Percentiles rank a stretch among this genome's conserved stretches.
Conservation (phyloP, 2,329 filamentous ascomycete species). For the Curvularia eragrostidis region DNA sequence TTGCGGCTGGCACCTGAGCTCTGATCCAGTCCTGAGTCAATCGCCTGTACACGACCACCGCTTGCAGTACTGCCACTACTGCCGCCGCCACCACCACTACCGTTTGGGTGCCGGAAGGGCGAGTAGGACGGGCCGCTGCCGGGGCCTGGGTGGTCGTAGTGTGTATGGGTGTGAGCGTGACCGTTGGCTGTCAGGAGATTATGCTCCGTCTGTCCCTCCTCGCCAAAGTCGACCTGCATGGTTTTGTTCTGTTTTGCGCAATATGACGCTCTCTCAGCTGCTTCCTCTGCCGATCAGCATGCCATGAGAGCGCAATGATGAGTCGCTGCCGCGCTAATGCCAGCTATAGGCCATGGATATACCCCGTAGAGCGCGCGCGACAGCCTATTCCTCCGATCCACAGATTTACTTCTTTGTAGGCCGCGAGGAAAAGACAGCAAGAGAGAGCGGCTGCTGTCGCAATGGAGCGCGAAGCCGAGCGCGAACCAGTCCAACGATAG, state of each 20-base stretch:
- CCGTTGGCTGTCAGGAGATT: slow-evolving; percentile 38
- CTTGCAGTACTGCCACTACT: background rate
- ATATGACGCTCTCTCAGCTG: slow-evolving; percentile 32
- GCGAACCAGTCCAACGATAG: slow-evolving; percentile 31
- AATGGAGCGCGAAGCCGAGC: slow-evolving; percentile 26
- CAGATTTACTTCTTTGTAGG: background rate
- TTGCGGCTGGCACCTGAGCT: slow-evolving; percentile 44
- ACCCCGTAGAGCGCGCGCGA: slow-evolving; percentile 19
- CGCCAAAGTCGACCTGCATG: slow-evolving; percentile 51
- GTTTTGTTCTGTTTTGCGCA: slow-evolving; percentile 45
- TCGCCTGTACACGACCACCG: slow-evolving; percentile 36
- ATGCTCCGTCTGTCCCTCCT: slow-evolving; percentile 43
- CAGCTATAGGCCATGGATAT: slow-evolving; percentile 29
- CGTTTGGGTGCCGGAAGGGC: slow-evolving; percentile 43
- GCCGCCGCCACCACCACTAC: background rate
- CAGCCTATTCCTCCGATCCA: slow-evolving; percentile 6
- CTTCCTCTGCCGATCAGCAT: slow-evolving; percentile 36
- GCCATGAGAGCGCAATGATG: slow-evolving; percentile 37
- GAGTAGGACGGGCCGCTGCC: slow-evolving; percentile 40
- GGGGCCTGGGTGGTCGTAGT: slow-evolving; percentile 44
- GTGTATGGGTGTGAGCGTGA: slow-evolving; percentile 39
- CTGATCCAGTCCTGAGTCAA: slow-evolving; percentile 48
- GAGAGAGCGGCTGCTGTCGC: slow-evolving; percentile 19
- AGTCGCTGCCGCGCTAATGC: slow-evolving; percentile 31
- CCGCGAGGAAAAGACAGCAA: background rate